A percentile compares a stretch with the other conserved stretches of the same genome.
Evolutionary conservation across 2,329 filamentous ascomycete genomes (phyloP).

Genomic region (Pezicula radicicola): DNA sequence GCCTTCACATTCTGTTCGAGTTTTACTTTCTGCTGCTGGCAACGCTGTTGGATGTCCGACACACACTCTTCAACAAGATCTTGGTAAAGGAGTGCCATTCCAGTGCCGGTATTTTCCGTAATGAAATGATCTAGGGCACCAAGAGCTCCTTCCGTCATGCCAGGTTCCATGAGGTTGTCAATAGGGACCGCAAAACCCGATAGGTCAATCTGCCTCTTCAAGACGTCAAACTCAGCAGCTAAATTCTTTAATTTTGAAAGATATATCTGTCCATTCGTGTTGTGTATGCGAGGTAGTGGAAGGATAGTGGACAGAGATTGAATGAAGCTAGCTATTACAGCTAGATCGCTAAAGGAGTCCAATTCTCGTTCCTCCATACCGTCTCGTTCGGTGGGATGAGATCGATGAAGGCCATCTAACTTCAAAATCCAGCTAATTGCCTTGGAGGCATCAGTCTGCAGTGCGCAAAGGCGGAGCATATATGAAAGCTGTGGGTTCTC

Average conservation of each 20-base stretch:
- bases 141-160: conserved; percentile 31
- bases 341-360: conserved; percentile 33
- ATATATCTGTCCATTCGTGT: conserved; percentile 38
- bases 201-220: conserved; percentile 37
- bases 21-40: conserved; percentile 18
- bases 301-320: conserved; percentile 33
- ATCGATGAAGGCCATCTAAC: conserved; percentile 33
- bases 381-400: conserved; percentile 31
- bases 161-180: conserved; percentile 38
- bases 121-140: conserved; percentile 34
- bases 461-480: conserved; percentile 41
- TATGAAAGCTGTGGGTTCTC: conserved; percentile 39
- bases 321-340: conserved; percentile 35
- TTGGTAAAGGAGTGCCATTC: conserved; percentile 41
- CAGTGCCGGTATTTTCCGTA: conserved; percentile 33
- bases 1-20: conserved; percentile 12
- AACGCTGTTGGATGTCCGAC: conserved; percentile 27
- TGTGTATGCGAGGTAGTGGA: conserved; percentile 34
- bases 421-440: conserved; percentile 39
- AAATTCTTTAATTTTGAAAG: conserved; percentile 29
- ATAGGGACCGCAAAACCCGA: conserved; percentile 37
- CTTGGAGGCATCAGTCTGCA: conserved; percentile 30
- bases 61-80: conserved; percentile 38
- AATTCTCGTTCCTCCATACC: conserved; percentile 30
- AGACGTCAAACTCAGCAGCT: conserved; percentile 33